Base-by-base conservation (phyloP, 2,329 filamentous ascomycete species). In the Neopestalotiopsis sp. region DNA sequence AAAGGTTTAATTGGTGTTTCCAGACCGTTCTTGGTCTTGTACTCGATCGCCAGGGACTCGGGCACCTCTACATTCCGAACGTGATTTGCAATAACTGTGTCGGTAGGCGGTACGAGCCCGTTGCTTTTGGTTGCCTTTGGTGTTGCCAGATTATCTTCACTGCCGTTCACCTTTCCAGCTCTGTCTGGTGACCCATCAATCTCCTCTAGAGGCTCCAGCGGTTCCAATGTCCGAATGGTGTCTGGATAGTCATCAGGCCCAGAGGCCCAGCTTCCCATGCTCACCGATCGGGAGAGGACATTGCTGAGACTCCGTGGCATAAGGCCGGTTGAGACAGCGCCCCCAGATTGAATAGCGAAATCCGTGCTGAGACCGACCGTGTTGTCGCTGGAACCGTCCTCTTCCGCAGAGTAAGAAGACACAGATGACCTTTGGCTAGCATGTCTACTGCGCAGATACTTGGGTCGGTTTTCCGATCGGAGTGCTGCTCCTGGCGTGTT, bases 51-150 rank as follows among this genome's bases (percentile, higher is more conserved):
- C 69, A 98, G 85, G 4, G 94, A 96, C 75, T 96, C 94, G 3
- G 95, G 95, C 1, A 98, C 94, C 69, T 95, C 93, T 14, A 98
- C 94, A 75, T 95, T 94, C 74, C 93, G 92, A 60, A 98, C 92
- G 77, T 96, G 95, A 68, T 94, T 92, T 58, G 94, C 91, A 75
- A 98, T 92, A 65, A 94, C 91, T 2, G 94, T 98, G 77, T 98
- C 95, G 1, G 94, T 96, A 2, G 93, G 93, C 6, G 91, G 88
- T 24, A 87, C 83, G 56, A 89, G 81, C 64, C 87, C 83, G 74
- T 80, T 74, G 75, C 80, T 80, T 72, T 87, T 83, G 75, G 85
- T 84, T 69, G 90, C 84, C 78, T 88, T 91, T 1, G 95, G 95
- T 2, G 95, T 98, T 71, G 87, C 88, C 6, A 94, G 87, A 64